phyloP scores from a whole-genome alignment of 495 filamentous ascomycete species.

The Stereocaulon alpinum region DNA sequence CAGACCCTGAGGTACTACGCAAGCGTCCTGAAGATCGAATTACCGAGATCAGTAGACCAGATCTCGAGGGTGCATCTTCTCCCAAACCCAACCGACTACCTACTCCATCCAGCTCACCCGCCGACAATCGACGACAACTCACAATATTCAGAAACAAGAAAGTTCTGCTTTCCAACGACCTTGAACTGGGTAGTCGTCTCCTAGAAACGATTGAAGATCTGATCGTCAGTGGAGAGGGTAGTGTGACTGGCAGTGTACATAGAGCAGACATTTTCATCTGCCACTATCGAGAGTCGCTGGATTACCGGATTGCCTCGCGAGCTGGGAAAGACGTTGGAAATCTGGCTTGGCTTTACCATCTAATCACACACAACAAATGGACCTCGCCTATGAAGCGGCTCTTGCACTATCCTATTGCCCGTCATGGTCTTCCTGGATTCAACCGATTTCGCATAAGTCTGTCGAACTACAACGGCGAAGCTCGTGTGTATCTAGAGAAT shows the following conservation, averaged over 20 bases:
- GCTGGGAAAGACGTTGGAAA: constrained; percentile 76
- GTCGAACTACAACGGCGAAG: constrained; percentile 94
- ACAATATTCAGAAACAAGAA: constrained; percentile 47
- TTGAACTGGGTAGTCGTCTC: constrained; percentile 56
- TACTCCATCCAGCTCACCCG: constrained; percentile 30
- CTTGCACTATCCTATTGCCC: constrained; percentile 80
- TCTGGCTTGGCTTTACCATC: constrained; percentile 82
- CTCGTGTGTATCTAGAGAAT: constrained; percentile 86
- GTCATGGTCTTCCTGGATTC: constrained; percentile 68
- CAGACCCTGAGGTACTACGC: constrained; percentile 69
- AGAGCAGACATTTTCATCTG: constrained; percentile 75
- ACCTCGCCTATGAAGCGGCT: constrained; percentile 69
- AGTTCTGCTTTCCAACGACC: constrained; percentile 53
- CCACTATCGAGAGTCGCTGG: constrained; percentile 68
- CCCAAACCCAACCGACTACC: constrained; percentile 49
- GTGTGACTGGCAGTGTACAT: constrained; percentile 53
- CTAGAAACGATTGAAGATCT: constrained; percentile 56
- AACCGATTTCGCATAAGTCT: constrained; percentile 65
- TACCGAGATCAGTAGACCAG: constrained; percentile 41
- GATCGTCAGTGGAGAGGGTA: constrained; percentile 57
- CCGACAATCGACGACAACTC: constrained; percentile 27
- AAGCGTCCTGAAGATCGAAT: constrained; percentile 44
- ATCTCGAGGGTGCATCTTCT: constrained; percentile 65
- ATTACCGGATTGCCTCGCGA: constrained; percentile 68
- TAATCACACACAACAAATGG: constrained; percentile 82